Conservation (phyloP, 352 stramenopile genomes). For the Poterioochromonas sp. region DNA sequence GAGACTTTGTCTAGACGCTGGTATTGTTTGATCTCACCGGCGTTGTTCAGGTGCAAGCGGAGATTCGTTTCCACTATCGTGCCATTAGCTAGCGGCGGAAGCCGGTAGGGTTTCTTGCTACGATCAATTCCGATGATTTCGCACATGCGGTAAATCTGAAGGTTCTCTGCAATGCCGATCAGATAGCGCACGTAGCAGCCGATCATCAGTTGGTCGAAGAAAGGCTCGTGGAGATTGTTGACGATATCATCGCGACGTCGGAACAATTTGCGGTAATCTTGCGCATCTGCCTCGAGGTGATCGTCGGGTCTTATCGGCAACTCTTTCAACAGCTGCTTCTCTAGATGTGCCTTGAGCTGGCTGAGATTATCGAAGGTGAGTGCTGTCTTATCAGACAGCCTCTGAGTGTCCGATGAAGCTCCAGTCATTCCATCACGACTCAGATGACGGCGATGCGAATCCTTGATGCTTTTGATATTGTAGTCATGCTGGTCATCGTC, state of each 20-base stretch:
- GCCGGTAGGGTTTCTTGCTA: not conserved
- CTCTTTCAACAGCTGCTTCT: too few species aligned
- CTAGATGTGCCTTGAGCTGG: too few species aligned
- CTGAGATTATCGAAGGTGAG: too few species aligned
- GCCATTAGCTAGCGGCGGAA: too few species aligned
- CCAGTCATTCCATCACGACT: too few species aligned
- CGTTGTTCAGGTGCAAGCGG: not conserved
- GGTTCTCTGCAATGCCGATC: not conserved
- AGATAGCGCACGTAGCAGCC: not conserved
- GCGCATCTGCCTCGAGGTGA: not conserved
- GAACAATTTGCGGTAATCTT: not conserved
- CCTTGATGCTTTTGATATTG: not conserved
- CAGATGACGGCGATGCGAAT: not conserved
- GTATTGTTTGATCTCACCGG: not conserved
- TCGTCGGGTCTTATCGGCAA: not conserved
- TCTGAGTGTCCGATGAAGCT: too few species aligned
- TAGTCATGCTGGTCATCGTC: not conserved
- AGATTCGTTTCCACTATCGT: not conserved
- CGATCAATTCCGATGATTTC: not conserved
- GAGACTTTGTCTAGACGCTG: not conserved
- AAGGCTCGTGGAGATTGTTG: not conserved
- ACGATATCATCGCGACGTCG: not conserved
- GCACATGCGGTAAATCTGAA: not conserved
- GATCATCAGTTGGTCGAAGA: not conserved
- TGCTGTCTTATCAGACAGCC: too few species aligned